phyloP scores from a whole-genome alignment of 225 moss, liverwort and hornwort species.

The Lunularia cruciata region DNA sequence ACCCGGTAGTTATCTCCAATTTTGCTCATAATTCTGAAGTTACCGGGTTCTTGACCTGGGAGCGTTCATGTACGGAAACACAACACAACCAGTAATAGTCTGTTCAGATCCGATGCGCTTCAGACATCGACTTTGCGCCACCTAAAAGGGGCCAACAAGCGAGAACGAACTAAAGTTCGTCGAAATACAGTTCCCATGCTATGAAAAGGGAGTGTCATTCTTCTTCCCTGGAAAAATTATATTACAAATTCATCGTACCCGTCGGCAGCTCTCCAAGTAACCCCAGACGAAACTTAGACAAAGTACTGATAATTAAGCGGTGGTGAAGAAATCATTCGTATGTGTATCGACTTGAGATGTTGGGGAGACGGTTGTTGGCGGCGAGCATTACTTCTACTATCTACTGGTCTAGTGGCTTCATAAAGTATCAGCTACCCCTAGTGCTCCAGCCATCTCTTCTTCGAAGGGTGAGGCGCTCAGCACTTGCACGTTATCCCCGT shows the following conservation, averaged over 20 bases:
- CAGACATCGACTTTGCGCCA: no score
- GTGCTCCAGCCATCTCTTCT: conserved; percentile 13
- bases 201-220: not conserved
- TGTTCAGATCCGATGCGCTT: no score
- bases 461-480: conserved; percentile 24
- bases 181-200: not conserved
- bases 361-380: not conserved
- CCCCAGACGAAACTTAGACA: not conserved
- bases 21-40: no score
- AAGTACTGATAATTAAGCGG: not conserved
- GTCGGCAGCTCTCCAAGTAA: conserved; percentile 4
- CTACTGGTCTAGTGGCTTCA: not conserved
- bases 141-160: not conserved
- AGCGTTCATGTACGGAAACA: no score
- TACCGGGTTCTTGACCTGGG: no score
- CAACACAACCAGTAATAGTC: no score
- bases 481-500: conserved; percentile 37
- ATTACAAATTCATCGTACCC: conserved; percentile 16
- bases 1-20: no score
- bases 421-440: conserved; percentile 23
- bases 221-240: conserved; percentile 12
- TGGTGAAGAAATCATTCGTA: conserved; percentile 1
- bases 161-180: not conserved
- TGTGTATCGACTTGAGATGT: not conserved
- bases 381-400: not conserved